Evolutionary conservation across 345 rosid genomes (phyloP).

Genomic region (Salix exigua): DNA sequence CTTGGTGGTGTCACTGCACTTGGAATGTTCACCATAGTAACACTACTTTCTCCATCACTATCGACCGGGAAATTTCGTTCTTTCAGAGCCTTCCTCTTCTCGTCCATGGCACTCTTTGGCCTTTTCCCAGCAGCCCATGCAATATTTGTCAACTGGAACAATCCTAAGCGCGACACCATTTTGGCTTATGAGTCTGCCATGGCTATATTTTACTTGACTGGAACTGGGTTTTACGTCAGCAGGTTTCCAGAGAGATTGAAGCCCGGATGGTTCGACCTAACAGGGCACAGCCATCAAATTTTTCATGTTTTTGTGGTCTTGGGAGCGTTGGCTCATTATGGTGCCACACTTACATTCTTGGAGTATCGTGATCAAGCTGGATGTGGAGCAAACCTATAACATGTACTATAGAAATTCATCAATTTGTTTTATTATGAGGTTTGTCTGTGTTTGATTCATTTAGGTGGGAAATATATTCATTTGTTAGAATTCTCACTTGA

Average conservation of each 20-base stretch:
- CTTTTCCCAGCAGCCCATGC: conserved; percentile 66
- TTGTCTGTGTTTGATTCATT: not conserved
- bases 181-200: conserved; percentile 63
- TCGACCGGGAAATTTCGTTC: conserved; percentile 55
- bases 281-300: conserved; percentile 89
- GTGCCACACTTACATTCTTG: conserved; percentile 66
- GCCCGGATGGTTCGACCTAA: conserved; percentile 80
- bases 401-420: not conserved
- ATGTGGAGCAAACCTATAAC: conserved; percentile 25
- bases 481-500: not conserved
- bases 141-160: conserved; percentile 59
- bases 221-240: conserved; percentile 61
- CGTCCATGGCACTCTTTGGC: conserved; percentile 79
- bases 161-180: conserved; percentile 55
- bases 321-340: conserved; percentile 92
- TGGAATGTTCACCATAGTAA: conserved; percentile 68
- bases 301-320: conserved; percentile 80
- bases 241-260: conserved; percentile 77
- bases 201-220: conserved; percentile 73
- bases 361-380: conserved; percentile 67
- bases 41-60: conserved; percentile 60
- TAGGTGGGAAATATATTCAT: not conserved
- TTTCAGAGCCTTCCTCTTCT: conserved; percentile 63
- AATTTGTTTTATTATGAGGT: not conserved
- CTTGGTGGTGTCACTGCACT: conserved; percentile 66